Evolutionary conservation across 1,284 basidiomycete species (phyloP), one percentile per base, ranked within the genome.

Genomic region (Schizophyllum commune): DNA sequence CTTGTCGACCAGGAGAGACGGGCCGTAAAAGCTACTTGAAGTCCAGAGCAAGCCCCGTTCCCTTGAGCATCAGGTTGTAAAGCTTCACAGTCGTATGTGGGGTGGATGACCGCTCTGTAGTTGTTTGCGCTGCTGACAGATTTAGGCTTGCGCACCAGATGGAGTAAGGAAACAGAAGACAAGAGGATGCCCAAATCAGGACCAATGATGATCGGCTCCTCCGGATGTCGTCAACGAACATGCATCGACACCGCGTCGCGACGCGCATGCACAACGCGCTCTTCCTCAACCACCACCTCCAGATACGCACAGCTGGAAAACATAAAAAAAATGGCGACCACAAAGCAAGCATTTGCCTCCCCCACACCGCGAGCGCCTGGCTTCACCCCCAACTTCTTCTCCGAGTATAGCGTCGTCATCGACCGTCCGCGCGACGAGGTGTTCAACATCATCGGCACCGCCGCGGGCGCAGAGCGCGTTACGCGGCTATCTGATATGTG

Each of bases 391-490:
- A 77, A 75, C 60, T 74, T 77, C 60, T 68, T 62, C 34, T 68
- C 66, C 7, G 65, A 58, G 11, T 65, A 74, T 61, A 68, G 68
- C 1, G 68, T 76, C 47, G 55, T 70, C 15, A 60, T 76, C 33
- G 61, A 71, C 34, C 68, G 68, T 22, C 69, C 75, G 2, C 64
- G 73, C 7, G 60, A 66, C 13, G 60, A 66, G n/a, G 72, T 71
- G 9, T 75, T 72, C 56, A 59, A 65, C 5, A 66, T 67, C 8
- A 63, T 77, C 9, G 73, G 68, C 47, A 74, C 71, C 0, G 57
- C 67, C 17, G 64, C 67, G 58, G 72, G 71, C n/a, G 71, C 72
- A 59, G 73, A 75, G 61, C 68, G 67, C 22, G 70, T 73, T 7
- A 71, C 69, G 56, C 68, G 69, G 7, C 65, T 75, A 11, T 72